Evolutionary conservation across 192 early-diverging fungal genomes (phyloP).

Genomic region (Spinellus fusiger): DNA sequence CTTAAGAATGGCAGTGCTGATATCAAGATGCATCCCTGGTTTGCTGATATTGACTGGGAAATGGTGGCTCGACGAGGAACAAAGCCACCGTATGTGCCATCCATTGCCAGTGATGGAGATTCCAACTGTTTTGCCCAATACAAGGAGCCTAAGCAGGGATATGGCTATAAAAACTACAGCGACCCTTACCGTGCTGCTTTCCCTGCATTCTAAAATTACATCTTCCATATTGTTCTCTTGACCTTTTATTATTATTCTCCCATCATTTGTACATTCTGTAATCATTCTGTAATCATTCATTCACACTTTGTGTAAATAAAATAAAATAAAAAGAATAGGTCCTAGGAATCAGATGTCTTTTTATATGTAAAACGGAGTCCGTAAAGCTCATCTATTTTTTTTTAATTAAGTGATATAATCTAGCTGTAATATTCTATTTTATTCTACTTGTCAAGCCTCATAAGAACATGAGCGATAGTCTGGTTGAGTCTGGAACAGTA

Average conservation of each 20-base stretch:
- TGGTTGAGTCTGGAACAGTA: no score
- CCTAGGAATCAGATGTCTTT: no score
- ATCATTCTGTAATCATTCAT: neutral
- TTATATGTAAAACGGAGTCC: no score
- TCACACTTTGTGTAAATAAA: neutral
- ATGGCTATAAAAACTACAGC: neutral
- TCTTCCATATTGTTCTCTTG: neutral
- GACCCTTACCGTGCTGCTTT: conserved; percentile 21
- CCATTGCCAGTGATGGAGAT: conserved; percentile 40
- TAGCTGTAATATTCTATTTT: no score
- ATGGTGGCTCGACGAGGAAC: conserved; percentile 36
- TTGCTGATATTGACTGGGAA: conserved; percentile 46
- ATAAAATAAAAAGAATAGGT: neutral
- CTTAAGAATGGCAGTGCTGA: conserved; percentile 53
- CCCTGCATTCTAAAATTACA: conserved; percentile 13
- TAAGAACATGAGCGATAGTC: no score
- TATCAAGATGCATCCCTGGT: conserved; percentile 84
- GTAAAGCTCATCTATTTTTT: no score
- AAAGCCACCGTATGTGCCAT: conserved; percentile 47
- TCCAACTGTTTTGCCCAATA: conserved; percentile 32
- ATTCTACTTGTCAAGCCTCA: no score
- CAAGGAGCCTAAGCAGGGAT: conserved; percentile 15
- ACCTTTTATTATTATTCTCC: neutral
- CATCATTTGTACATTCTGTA: neutral
- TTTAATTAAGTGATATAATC: no score